Percentiles rank a stretch among this genome's conserved stretches.
phyloP scores from a whole-genome alignment of 257 asterid genomes.

The Nicotiana paniculata region DNA sequence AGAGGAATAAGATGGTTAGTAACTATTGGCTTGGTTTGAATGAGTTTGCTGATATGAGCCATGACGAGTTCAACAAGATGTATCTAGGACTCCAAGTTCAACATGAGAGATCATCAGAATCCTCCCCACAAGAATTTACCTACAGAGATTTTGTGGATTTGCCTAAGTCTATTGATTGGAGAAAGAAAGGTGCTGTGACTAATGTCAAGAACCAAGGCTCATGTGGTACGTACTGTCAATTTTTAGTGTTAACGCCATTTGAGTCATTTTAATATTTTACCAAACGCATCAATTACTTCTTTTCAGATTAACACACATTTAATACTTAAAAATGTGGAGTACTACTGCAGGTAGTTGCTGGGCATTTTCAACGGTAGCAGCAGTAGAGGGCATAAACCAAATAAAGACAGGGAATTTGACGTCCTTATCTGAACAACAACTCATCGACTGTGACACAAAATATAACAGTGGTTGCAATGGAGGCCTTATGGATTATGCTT shows the following conservation, averaged over 20 bases:
- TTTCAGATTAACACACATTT: neutral
- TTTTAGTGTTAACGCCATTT: neutral
- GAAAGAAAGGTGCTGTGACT: constrained; percentile 58
- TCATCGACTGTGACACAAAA: constrained; percentile 34
- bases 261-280: neutral
- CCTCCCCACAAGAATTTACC: constrained; percentile 22
- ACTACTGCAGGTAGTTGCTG: constrained; percentile 4
- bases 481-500: constrained; percentile 37
- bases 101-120: constrained; percentile 15
- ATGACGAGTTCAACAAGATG: constrained; percentile 52
- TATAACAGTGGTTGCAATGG: constrained; percentile 33
- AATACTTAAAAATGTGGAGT: no score
- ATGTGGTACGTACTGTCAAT: constrained; percentile 33
- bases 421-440: constrained; percentile 33
- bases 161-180: constrained; percentile 61
- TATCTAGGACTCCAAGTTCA: constrained; percentile 48
- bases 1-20: constrained; percentile 39
- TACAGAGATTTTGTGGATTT: constrained; percentile 36
- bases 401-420: constrained; percentile 14
- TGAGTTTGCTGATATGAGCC: constrained; percentile 61
- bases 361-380: constrained; percentile 19
- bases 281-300: neutral
- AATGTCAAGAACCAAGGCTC: constrained; percentile 61
- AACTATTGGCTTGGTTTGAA: constrained; percentile 67
- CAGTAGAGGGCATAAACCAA: constrained; percentile 18